Evolutionary conservation across 2,329 filamentous ascomycete species (phyloP).

Genomic region (Exophiala sp.): DNA sequence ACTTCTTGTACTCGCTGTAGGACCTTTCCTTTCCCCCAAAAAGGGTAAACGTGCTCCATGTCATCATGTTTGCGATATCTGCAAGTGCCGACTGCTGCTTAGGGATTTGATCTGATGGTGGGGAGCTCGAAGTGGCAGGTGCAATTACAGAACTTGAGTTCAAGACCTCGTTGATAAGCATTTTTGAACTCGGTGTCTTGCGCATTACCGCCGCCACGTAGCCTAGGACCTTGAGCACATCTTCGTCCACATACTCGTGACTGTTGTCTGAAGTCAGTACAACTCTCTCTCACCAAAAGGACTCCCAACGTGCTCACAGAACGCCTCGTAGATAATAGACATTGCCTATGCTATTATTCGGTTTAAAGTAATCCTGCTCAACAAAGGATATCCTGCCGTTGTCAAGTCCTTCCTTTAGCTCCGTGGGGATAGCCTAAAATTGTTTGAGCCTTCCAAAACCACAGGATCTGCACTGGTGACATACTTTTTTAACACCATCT

Average conservation of each 20-base stretch:
- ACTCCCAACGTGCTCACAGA: constrained; percentile 3
- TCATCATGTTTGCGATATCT: constrained; percentile 10
- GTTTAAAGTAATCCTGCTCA: constrained; percentile 10
- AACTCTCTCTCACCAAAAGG: background rate
- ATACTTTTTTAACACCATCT: constrained; percentile 3
- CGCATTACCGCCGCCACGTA: constrained; percentile 3
- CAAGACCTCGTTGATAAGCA: constrained; percentile 14
- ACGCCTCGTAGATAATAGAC: constrained; percentile 13
- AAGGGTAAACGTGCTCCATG: constrained; percentile 8
- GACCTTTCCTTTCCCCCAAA: constrained; percentile 16
- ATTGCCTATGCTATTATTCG: constrained; percentile 5
- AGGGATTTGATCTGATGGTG: constrained; percentile 7
- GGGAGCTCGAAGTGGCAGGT: background rate
- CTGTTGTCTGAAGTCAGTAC: background rate
- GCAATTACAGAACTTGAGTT: constrained; percentile 3
- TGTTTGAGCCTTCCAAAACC: background rate
- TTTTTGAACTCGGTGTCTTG: background rate
- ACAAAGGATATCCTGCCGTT: constrained; percentile 6
- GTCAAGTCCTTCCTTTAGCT: background rate
- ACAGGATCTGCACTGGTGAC: background rate
- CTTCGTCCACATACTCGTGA: constrained; percentile 10
- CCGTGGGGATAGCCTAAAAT: constrained; percentile 3
- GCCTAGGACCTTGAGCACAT: constrained; percentile 2
- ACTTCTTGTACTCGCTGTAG: constrained; percentile 6
- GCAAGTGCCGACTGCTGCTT: constrained; percentile 3